Conservation (phyloP, 208 protist genomes). For the Histomonas meleagridis region DNA sequence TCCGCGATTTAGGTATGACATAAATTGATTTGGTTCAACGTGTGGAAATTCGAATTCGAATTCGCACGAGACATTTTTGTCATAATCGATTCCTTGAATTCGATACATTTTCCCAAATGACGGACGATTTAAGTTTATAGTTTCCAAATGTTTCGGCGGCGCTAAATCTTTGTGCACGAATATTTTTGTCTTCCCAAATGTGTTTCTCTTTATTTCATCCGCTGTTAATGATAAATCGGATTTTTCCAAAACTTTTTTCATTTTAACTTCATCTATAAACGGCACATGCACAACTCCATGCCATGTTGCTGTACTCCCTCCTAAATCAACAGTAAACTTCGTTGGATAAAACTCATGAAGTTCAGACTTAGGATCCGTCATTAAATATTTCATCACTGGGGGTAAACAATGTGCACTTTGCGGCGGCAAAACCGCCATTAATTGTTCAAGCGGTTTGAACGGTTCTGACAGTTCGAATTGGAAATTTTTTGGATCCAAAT, state of each 20-base stretch:
- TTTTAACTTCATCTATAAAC: constrained; percentile 63
- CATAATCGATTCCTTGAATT: not conserved
- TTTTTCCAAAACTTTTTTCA: not conserved
- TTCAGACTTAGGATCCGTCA: constrained; percentile 68
- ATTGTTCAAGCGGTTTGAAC: constrained; percentile 83
- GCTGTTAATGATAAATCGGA: not conserved
- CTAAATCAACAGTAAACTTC: constrained; percentile 79
- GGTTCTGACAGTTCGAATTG: constrained; percentile 51
- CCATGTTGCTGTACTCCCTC: constrained; percentile 73
- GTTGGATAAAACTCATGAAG: constrained; percentile 85
- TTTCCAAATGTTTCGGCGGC: not conserved
- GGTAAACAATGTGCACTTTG: constrained; percentile 65
- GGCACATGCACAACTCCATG: constrained; percentile 65
- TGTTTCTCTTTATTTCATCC: not conserved
- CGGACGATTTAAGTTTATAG: not conserved
- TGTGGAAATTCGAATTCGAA: not conserved
- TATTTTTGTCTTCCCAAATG: not conserved
- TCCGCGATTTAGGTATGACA: not conserved
- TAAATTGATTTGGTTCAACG: too few species aligned
- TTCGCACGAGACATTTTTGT: not conserved
- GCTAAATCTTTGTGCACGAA: not conserved
- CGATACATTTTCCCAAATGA: not conserved
- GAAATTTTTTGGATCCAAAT: not conserved
- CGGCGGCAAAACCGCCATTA: constrained; percentile 60
- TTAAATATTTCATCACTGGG: constrained; percentile 56